phyloP scores from a whole-genome alignment of 495 filamentous ascomycete genomes.

The Penicillium atrosanguineum region DNA sequence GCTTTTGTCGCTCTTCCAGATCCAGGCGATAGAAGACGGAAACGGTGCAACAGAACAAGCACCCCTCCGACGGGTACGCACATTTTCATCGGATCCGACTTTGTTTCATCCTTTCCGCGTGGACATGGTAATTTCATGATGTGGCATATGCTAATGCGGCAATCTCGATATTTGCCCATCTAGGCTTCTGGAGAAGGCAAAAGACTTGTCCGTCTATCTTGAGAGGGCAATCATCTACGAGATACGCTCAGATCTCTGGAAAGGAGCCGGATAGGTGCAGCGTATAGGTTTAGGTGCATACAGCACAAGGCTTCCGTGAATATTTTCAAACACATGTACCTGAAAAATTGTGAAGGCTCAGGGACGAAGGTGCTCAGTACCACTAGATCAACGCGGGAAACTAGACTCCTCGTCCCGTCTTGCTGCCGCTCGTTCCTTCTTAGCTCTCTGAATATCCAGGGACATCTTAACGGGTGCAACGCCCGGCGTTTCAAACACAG shows the following conservation, averaged over 20 bases:
- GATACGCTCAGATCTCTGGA: background rate
- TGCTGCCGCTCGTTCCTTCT: conserved; percentile 28
- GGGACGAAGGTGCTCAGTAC: background rate
- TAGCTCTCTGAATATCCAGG: conserved; percentile 42
- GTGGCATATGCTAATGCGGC: no score
- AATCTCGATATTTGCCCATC: background rate
- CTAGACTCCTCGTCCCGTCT: conserved; percentile 19
- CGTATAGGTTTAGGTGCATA: background rate
- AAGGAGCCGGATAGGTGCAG: conserved; percentile 9
- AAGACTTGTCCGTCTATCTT: background rate
- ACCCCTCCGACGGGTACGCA: conserved; percentile 22
- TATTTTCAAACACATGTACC: background rate
- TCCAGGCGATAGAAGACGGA: conserved; percentile 12
- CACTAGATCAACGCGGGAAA: background rate
- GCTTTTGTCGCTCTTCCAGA: background rate
- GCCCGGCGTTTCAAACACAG: conserved; percentile 44
- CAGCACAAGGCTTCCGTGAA: background rate
- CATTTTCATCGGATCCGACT: conserved; percentile 20
- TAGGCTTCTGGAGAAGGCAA: background rate
- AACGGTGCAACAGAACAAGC: conserved; percentile 25
- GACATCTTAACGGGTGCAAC: conserved; percentile 46
- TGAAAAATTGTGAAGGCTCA: background rate
- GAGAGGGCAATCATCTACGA: conserved; percentile 1
- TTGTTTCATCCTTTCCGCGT: conserved; percentile 24
- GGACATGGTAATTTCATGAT: conserved; percentile 2